phyloP scores from a whole-genome alignment of 345 rosid genomes.

The Syzygium oleosum region DNA sequence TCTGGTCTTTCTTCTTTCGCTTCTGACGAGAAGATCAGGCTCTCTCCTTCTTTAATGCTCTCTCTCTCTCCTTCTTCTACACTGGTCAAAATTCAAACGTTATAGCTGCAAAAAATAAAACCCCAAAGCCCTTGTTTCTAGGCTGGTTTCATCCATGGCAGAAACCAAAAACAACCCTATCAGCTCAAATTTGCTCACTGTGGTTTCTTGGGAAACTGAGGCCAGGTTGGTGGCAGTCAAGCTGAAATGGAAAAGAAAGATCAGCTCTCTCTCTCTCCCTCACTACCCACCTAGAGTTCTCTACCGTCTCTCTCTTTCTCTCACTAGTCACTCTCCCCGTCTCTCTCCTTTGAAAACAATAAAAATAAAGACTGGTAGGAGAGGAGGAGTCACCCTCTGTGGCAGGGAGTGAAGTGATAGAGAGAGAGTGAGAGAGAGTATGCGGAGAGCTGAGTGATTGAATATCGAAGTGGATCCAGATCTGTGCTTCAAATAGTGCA shows the following conservation, averaged over 20 bases:
- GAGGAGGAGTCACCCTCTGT: background rate
- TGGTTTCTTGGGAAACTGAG: background rate
- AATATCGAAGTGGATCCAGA: slow-evolving; percentile 16
- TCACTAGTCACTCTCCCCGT: background rate
- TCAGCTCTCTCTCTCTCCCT: background rate
- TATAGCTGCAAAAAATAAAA: background rate
- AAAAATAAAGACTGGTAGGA: background rate
- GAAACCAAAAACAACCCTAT: background rate
- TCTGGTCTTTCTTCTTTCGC: background rate
- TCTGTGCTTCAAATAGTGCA: slow-evolving; percentile 28
- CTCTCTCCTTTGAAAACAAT: background rate
- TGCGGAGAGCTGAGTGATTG: background rate
- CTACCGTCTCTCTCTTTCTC: background rate
- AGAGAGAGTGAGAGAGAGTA: background rate
- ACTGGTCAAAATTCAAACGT: background rate
- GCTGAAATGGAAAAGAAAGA: background rate
- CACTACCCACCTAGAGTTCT: background rate
- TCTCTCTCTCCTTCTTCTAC: background rate
- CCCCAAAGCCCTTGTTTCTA: background rate
- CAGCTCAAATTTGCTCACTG: background rate
- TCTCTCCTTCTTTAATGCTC: background rate
- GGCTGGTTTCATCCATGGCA: background rate
- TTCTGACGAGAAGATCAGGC: background rate
- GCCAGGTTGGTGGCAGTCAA: background rate
- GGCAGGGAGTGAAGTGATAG: background rate